phyloP scores from a whole-genome alignment of 345 rosid genomes.

The Salix exigua region DNA sequence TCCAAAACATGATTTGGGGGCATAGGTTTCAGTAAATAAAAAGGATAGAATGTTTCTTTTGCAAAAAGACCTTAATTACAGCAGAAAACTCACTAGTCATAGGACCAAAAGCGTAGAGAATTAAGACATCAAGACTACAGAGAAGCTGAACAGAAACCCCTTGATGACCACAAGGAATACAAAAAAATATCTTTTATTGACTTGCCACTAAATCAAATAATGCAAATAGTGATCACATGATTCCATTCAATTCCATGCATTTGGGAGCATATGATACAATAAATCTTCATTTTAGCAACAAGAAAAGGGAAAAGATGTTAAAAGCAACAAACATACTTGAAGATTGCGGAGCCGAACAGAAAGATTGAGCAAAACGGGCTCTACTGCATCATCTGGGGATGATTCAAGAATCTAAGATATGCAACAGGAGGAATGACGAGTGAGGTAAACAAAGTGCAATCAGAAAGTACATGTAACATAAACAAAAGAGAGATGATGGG shows the following conservation, averaged over 20 bases:
- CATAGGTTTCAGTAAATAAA: too few relatives aligned
- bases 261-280: background rate
- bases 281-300: background rate
- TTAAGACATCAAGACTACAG: too few relatives aligned
- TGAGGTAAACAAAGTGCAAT: background rate
- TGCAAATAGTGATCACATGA: background rate
- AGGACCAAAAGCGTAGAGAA: too few relatives aligned
- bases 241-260: background rate
- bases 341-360: slow-evolving; percentile 85
- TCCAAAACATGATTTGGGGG: too few relatives aligned
- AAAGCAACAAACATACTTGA: slow-evolving; percentile 45
- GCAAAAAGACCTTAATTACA: too few relatives aligned
- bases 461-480: background rate
- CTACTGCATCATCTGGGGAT: slow-evolving; percentile 77
- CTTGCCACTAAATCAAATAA: too few relatives aligned
- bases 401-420: slow-evolving; percentile 65
- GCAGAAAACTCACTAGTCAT: too few relatives aligned
- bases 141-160: too few relatives aligned
- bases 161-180: too few relatives aligned
- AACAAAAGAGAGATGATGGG: slow-evolving; percentile 13
- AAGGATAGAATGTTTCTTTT: too few relatives aligned
- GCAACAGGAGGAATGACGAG: background rate
- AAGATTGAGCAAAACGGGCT: slow-evolving; percentile 77
- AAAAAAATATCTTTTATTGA: too few relatives aligned
- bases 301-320: background rate